Base-by-base conservation (phyloP, 306 rosid genomes). In the Cyamopsis tetragonoloba region DNA sequence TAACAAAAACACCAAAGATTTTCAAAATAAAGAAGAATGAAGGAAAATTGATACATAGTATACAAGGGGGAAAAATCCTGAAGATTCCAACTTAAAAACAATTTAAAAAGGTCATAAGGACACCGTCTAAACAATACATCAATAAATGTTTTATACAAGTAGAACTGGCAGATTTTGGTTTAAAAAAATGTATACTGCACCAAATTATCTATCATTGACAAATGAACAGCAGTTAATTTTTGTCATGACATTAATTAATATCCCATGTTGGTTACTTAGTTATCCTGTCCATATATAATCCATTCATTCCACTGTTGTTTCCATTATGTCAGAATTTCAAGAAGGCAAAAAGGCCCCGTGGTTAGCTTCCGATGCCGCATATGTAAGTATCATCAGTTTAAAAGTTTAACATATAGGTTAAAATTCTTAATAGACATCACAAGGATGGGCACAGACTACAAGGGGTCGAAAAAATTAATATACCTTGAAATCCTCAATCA, bases 401-500 rank as follows among this genome's bases (percentile, higher is more conserved):
- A 69, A 69, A 54, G 20, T 43, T 41, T 23, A 66, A 39, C 13
- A 65, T 6, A 4, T 50, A 73, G 42, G 32, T 59, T 30, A 15
- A 34, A 30, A 51, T n/a, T 18, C 19, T 17, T 32, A 15, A 20
- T 41, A 31, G 67, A 24, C 5, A 62, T 43, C 37, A 23, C 12
- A 63, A 43, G 39, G 37, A 59, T 58, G 4, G 20, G 14, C 62
- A 63, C 59, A 23, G 17, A 46, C 48, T 17, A 6, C 51, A 47
- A 41, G 46, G 67, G 39, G 37, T 26, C 49, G 9, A 46, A 71
- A 58, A 69, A 60, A 71, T 8, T 44, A 28, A 71, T 49, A 42
- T 73, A 95, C 99, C 96, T 91, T 91, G 56, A 88, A 82, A 77
- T 91, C 92, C 74, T 91, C 96, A 51, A 86, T 77, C 71, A 81